A percentile compares a stretch with the other conserved stretches of the same genome.
Evolutionary conservation across 495 filamentous ascomycete genomes (phyloP).

Genomic region (Penicillium salamii): DNA sequence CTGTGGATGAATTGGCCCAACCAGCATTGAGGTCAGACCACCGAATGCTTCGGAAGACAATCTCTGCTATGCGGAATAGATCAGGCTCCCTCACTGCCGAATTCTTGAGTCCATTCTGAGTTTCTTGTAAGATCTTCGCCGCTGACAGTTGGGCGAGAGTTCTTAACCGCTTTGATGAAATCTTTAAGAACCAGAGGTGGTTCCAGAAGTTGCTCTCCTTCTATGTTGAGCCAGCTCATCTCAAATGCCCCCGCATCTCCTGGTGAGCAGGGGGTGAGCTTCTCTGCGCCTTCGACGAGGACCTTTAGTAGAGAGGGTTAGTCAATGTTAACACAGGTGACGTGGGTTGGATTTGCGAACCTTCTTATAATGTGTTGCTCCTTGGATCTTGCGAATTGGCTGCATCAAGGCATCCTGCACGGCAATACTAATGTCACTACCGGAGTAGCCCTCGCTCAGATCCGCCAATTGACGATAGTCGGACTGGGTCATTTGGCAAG

Average conservation of each 20-base stretch:
- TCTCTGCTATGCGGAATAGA: conserved; percentile 1
- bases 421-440: conserved; percentile 92
- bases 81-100: conserved; percentile 85
- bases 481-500: conserved; percentile 72
- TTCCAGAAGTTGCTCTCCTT: conserved; percentile 78
- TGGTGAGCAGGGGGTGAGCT: conserved; percentile 89
- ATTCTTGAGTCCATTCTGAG: conserved; percentile 93
- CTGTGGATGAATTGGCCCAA: no score
- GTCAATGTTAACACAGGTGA: not conserved
- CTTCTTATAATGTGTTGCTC: conserved; percentile 96
- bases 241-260: conserved; percentile 81
- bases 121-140: conserved; percentile 77
- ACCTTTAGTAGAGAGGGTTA: conserved; percentile 50
- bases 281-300: conserved; percentile 65
- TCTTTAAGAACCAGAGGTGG: conserved; percentile 85
- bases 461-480: conserved; percentile 79
- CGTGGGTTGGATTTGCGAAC: conserved; percentile 42
- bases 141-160: conserved; percentile 84
- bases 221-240: conserved; percentile 89
- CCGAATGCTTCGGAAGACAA: no score
- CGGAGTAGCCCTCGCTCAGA: conserved; percentile 88
- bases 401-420: conserved; percentile 99
- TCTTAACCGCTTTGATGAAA: conserved; percentile 89
- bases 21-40: no score
- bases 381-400: conserved; percentile 95